phyloP scores from a whole-genome alignment of 2,329 filamentous ascomycete species.

The Shiraia bambusicola region DNA sequence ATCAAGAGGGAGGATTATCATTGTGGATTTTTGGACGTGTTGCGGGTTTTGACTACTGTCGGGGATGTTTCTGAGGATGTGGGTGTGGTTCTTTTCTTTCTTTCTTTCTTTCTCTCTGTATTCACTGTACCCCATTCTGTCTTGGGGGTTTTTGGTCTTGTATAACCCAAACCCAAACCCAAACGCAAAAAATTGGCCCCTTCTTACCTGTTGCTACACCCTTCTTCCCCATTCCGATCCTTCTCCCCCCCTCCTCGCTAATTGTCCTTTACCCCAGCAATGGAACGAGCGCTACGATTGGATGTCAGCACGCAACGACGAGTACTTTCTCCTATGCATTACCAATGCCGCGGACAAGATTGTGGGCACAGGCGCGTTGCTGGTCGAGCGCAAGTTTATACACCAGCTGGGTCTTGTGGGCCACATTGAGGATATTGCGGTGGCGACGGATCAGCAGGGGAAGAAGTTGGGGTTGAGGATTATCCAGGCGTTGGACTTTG shows the following conservation, averaged over 20 bases:
- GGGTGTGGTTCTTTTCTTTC: too few species aligned
- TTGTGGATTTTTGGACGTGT: slow-evolving; percentile 83
- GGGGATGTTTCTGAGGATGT: slow-evolving; percentile 76
- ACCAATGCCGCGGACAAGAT: slow-evolving; percentile 70
- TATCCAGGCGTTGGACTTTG: slow-evolving; percentile 88
- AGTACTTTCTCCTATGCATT: slow-evolving; percentile 86
- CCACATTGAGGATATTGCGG: slow-evolving; percentile 97
- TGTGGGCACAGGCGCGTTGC: slow-evolving; percentile 86
- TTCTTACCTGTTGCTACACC: too few species aligned
- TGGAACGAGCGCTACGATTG: slow-evolving; percentile 82
- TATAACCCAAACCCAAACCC: too few species aligned
- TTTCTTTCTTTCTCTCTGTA: too few species aligned
- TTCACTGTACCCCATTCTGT: too few species aligned
- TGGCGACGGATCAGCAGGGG: slow-evolving; percentile 91
- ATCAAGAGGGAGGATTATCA: slow-evolving; percentile 76
- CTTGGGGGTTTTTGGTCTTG: too few species aligned
- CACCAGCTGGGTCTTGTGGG: slow-evolving; percentile 81
- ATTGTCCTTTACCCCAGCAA: slow-evolving; percentile 12
- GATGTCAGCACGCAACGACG: slow-evolving; percentile 71
- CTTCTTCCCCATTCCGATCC: background rate
- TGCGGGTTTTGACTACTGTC: slow-evolving; percentile 89
- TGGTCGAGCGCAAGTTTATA: slow-evolving; percentile 94
- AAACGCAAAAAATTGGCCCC: too few species aligned
- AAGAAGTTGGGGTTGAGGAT: slow-evolving; percentile 93
- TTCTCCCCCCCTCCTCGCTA: background rate